Conservation (phyloP, 73 alveolate species). For the Effrenium voratum region DNA sequence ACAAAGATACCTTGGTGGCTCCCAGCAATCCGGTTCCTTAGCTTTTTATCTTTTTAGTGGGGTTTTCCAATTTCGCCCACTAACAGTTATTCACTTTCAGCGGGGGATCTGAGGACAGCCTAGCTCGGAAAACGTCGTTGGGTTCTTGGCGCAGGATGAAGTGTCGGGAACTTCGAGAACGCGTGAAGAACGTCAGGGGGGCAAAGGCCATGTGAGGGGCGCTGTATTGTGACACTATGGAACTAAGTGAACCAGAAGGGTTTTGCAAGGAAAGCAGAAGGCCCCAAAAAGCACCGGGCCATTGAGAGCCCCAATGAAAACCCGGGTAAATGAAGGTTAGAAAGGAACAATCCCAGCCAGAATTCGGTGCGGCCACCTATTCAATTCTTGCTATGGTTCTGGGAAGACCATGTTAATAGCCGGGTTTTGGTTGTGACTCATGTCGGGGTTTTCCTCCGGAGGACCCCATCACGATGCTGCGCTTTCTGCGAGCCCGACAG, state of each 20-base stretch:
- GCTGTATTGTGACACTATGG: background rate
- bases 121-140: background rate
- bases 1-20: background rate
- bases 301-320: too few relatives aligned
- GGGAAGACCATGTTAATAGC: too few relatives aligned
- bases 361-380: too few relatives aligned
- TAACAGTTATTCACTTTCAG: background rate
- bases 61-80: background rate
- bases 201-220: slow-evolving; percentile 18
- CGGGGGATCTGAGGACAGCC: background rate
- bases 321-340: too few relatives aligned
- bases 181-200: slow-evolving; percentile 57
- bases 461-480: slow-evolving; percentile 79
- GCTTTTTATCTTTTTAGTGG: too few relatives aligned
- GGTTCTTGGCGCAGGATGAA: slow-evolving; percentile 2
- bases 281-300: too few relatives aligned
- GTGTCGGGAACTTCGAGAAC: slow-evolving; percentile 80
- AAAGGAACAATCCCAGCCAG: too few relatives aligned
- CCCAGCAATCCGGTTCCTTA: background rate
- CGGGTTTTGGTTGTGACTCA: too few relatives aligned
- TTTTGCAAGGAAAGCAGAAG: too few relatives aligned
- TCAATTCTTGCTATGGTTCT: too few relatives aligned
- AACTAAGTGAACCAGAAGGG: too few relatives aligned
- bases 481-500: slow-evolving; percentile 89
- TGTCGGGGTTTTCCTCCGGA: too few relatives aligned